These are phyloP conservation scores for Berberis thunbergii DNA, from an alignment of 164 flowering plant genomes.

Conservation along the genomic window DNA sequence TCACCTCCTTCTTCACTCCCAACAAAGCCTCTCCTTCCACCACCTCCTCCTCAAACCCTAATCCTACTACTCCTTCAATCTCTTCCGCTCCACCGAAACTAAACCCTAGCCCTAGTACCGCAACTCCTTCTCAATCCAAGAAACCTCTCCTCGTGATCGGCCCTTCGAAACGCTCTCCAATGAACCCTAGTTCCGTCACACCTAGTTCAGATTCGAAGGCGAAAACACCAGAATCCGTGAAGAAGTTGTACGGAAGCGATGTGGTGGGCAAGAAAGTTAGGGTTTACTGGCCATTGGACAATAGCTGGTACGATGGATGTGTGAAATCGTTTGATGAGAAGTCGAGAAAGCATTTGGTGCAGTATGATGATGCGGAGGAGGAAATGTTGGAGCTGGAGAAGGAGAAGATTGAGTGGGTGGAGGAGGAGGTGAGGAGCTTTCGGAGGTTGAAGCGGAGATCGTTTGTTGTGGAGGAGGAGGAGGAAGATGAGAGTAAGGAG, in stretches of 20 bases:
- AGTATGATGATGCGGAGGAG: slow-evolving; percentile 80
- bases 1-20: slow-evolving; percentile 76
- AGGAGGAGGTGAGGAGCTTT: slow-evolving; percentile 30
- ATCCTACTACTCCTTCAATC: slow-evolving; percentile 11
- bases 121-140: slow-evolving; percentile 25
- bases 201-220: background rate
- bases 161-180: background rate
- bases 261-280: slow-evolving; percentile 52
- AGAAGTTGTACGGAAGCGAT: slow-evolving; percentile 30
- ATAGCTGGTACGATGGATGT: slow-evolving; percentile 72
- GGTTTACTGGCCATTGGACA: slow-evolving; percentile 91
- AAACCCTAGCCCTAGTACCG: slow-evolving; percentile 22
- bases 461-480: slow-evolving; percentile 20
- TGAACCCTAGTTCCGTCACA: background rate
- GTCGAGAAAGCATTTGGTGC: slow-evolving; percentile 57
- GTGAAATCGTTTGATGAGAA: slow-evolving; percentile 47
- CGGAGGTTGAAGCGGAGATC: slow-evolving; percentile 40
- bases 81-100: slow-evolving; percentile 19
- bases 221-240: slow-evolving; percentile 13
- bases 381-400: slow-evolving; percentile 53
- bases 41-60: slow-evolving; percentile 10
- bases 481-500: slow-evolving; percentile 11
- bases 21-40: slow-evolving; percentile 26
- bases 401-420: slow-evolving; percentile 81
- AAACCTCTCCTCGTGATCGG: slow-evolving; percentile 39